A percentile compares a stretch with the other conserved stretches of the same genome.
Conservation (phyloP, 345 rosid genomes). For the Camelina hispida region DNA sequence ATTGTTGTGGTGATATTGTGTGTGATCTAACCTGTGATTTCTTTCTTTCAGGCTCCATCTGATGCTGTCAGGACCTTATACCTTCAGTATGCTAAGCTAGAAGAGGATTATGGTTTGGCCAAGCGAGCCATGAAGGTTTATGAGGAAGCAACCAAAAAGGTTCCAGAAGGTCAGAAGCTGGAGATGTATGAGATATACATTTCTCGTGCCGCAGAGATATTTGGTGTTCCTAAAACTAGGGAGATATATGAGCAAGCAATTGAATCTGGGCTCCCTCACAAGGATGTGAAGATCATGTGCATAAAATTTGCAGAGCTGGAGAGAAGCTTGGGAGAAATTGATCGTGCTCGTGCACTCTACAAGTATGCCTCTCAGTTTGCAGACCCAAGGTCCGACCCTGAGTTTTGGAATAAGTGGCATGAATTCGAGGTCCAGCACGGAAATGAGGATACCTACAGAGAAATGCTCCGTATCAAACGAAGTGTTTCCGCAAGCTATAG, state of each 20-base stretch:
- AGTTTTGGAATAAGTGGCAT: slow-evolving; percentile 94
- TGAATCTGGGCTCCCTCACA: slow-evolving; percentile 93
- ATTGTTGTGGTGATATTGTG: background rate
- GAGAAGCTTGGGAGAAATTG: slow-evolving; percentile 94
- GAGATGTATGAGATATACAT: slow-evolving; percentile 94
- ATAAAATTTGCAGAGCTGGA: slow-evolving; percentile 89
- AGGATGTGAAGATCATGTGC: slow-evolving; percentile 94
- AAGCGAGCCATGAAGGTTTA: slow-evolving; percentile 98
- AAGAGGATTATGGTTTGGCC: slow-evolving; percentile 94
- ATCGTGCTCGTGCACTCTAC: slow-evolving; percentile 78
- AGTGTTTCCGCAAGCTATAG: slow-evolving; percentile 93
- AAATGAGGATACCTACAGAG: slow-evolving; percentile 95
- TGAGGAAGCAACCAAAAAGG: slow-evolving; percentile 89
- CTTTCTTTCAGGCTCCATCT: slow-evolving; percentile 74
- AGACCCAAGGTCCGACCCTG: slow-evolving; percentile 86
- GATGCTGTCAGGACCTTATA: slow-evolving; percentile 83
- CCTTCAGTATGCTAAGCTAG: slow-evolving; percentile 96
- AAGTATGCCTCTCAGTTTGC: slow-evolving; percentile 91
- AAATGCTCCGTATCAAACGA: slow-evolving; percentile 88
- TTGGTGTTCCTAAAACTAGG: slow-evolving; percentile 94
- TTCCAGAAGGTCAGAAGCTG: slow-evolving; percentile 81
- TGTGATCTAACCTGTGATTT: slow-evolving; percentile 15
- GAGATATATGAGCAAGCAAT: slow-evolving; percentile 97
- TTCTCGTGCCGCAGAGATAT: slow-evolving; percentile 91
- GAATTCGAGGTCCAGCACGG: slow-evolving; percentile 96